Evolutionary conservation across 2,329 filamentous ascomycete genomes (phyloP), one percentile per base, ranked within the genome.

Genomic region (Stachybotrys echinatus): DNA sequence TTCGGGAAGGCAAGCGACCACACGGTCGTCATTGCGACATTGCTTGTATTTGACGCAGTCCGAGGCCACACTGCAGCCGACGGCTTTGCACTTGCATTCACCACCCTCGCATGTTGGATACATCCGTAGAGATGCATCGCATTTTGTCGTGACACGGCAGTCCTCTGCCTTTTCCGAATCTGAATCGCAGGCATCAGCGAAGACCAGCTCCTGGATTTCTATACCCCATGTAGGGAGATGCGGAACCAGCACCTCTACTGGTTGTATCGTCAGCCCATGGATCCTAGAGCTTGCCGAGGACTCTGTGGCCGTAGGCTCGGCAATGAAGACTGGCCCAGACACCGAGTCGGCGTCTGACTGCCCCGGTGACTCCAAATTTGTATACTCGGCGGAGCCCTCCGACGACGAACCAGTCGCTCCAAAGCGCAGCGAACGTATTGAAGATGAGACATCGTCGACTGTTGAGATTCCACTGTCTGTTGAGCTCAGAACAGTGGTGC

Each of bases 81-180:
- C 37, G 18, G 53, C 20, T 19, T 39, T 38, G 42, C 54, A 56
- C 17, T 37, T 22, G 44, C 50, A 55, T 42, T 48, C 17, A 6
- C 51, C 40, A 12, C 44, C 23, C 17, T 50, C 42, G 48, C 54
- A 56, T 2, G 49, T 52, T 12, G 53, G 48, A 14, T 50, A 51
- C 7, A 48, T 19, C 3, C 46, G 31, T 17, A 27, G 17, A 6
- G 46, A 45, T 3, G n/a, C 21, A 31, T 50, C 42, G 48, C 54
- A 56, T 10, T 42, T 18, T 42, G 54, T 21, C 10, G 47, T 46
- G n/a, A 52, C 45, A 19, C 54, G 50, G 42, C 55, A 55, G 47
- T 53, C 54, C n/a, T 52, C 50, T 2, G 21, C 22, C 43, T 18
- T n/a, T 5, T 46, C 37, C 6, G 48, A 23, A 27, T 10, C 18